Conservation (phyloP, 1,284 basidiomycete genomes). For the Puccinia brachypodii region DNA sequence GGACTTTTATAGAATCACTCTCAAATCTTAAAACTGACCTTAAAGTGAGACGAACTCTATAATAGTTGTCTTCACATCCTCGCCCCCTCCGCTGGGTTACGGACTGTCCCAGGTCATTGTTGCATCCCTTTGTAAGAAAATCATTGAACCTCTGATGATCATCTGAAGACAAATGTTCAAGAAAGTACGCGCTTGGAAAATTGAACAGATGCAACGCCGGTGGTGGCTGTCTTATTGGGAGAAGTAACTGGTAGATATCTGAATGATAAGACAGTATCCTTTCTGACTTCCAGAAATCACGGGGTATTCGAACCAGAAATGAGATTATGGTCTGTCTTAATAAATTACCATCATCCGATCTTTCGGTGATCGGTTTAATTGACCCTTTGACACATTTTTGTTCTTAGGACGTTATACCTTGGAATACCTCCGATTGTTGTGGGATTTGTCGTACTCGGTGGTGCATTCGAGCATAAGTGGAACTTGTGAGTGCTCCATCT, state of each 20-base stretch:
- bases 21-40: background rate
- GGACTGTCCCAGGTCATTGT: conserved; percentile 65
- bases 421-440: conserved; percentile 67
- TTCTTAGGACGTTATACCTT: conserved; percentile 65
- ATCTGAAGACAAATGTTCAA: background rate
- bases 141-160: background rate
- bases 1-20: background rate
- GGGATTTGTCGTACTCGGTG: conserved; percentile 62
- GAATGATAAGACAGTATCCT: conserved; percentile 69
- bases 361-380: background rate
- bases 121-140: conserved; percentile 66
- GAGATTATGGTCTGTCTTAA: conserved; percentile 64
- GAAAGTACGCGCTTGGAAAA: conserved; percentile 19
- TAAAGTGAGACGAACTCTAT: background rate
- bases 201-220: conserved; percentile 53
- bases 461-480: conserved; percentile 31
- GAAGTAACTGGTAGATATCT: conserved; percentile 68
- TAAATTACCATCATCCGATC: background rate
- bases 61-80: conserved; percentile 62
- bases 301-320: conserved; percentile 72
- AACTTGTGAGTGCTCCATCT: conserved; percentile 11
- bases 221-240: conserved; percentile 67
- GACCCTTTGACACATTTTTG: background rate
- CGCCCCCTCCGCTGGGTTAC: conserved; percentile 65
- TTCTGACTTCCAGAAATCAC: conserved; percentile 64